Base-by-base conservation (phyloP, 2,329 filamentous ascomycete species). In the Pestalotiopsis sp. region DNA sequence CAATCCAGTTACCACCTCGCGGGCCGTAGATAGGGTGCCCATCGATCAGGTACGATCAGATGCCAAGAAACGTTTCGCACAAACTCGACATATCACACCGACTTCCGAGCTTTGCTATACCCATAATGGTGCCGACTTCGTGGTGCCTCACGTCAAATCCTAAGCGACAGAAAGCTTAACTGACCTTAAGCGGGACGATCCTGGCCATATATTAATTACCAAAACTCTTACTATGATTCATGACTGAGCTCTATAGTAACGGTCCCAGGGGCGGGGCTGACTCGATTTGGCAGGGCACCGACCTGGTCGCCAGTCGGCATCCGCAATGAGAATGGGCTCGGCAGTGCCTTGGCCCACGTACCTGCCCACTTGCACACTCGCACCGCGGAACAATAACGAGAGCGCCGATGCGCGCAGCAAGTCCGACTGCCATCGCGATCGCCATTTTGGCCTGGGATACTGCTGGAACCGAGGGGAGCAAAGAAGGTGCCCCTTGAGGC, bases 341-440 rank as follows among this genome's bases (percentile, higher is more conserved):
- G 57, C 57, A 27, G 27, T 36, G 31, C 59, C 31, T 62, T 62
- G 59, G 59, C 59, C 27, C 25, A 62, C 59, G 59, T 62, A 39
- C 59, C 59, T 62, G 59, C 59, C 59, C 59, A 36, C 59, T 62
- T 20, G 38, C 23, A 31, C 59, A 20, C 59, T 62, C 59, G 59
- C 59, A 62, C 59, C n/a, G 31, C 59, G 59, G 59, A 39, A 62
- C 59, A 62, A 62, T 39, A 62, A 62, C 36, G 36, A 62, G 5
- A 62, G 59, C 59, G 59, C 14, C 59, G 59, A 62, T 62, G 59
- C n/a, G 31, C 27, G 27, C 36, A 27, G 59, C n/a, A 31, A 36
- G 13, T 20, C 27, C 59, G 27, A 36, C 27, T 39, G 4, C n/a
- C n/a, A 62, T 39, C 31, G 31, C n/a, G 59, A 62, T 62, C 59